Evolutionary conservation across 352 stramenopile species (phyloP).

Genomic region (Globisporangium takayamanum): DNA sequence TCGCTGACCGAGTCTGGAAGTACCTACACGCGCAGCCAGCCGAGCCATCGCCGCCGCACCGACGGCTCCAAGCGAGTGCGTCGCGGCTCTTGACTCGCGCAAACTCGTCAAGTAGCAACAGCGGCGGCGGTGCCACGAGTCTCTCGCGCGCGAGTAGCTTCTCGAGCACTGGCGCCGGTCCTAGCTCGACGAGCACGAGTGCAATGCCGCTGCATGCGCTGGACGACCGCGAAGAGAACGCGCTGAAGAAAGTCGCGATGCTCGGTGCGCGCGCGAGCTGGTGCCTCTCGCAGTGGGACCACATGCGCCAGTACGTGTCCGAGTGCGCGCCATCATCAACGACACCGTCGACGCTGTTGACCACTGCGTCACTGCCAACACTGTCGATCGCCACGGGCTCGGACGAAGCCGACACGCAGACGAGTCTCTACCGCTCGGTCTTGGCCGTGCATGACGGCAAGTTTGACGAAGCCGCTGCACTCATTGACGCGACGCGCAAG

Average conservation of each 20-base stretch:
- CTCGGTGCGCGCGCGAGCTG: constrained; percentile 78
- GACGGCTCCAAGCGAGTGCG: neutral
- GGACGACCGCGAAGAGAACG: constrained; percentile 42
- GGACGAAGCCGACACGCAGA: constrained; percentile 26
- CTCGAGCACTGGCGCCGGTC: constrained; percentile 15
- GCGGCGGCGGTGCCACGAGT: constrained; percentile 1
- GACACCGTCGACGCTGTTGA: neutral
- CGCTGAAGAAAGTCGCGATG: constrained; percentile 67
- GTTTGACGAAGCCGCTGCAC: constrained; percentile 86
- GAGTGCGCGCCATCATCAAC: constrained; percentile 20
- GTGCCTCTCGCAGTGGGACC: constrained; percentile 78
- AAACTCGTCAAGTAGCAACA: constrained; percentile 10
- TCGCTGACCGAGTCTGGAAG: constrained; percentile 73
- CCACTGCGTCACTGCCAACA: neutral
- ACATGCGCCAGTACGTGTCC: constrained; percentile 75
- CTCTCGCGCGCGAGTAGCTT: constrained; percentile 28
- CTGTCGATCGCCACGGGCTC: constrained; percentile 9
- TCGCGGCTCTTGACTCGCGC: constrained; percentile 5
- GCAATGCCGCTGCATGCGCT: constrained; percentile 2
- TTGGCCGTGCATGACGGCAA: constrained; percentile 92
- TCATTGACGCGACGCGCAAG: constrained; percentile 92
- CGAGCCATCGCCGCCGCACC: neutral
- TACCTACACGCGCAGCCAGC: constrained; percentile 22
- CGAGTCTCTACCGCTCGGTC: constrained; percentile 82
- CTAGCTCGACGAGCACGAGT: neutral